Evolutionary conservation across 805 yeast genomes (phyloP).

Genomic region (Wickerhamiella allomyrinae): DNA sequence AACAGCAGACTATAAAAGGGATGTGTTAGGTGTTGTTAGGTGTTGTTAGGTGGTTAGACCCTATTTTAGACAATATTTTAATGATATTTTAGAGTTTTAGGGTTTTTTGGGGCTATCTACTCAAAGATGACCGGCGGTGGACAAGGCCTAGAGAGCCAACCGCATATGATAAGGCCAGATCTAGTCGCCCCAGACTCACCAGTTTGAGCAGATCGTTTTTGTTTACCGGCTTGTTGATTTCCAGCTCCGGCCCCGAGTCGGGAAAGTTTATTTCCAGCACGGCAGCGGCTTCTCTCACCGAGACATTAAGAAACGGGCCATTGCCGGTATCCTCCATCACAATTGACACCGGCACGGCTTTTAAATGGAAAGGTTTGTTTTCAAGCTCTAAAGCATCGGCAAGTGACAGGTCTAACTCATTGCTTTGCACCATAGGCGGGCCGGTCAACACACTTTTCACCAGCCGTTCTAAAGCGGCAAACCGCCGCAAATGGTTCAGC

Average conservation of each 20-base stretch:
- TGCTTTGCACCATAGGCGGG: constrained; percentile 6
- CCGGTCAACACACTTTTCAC: constrained; percentile 11
- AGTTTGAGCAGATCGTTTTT: constrained; percentile 10
- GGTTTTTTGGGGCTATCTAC: not conserved
- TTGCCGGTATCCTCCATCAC: constrained; percentile 1
- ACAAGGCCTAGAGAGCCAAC: constrained; percentile 10
- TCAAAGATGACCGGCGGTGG: constrained; percentile 7
- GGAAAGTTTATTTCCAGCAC: not conserved
- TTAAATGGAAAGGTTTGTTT: constrained; percentile 12
- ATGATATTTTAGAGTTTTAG: too few species aligned
- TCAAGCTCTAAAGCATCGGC: constrained; percentile 17
- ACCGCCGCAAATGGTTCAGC: constrained; percentile 15
- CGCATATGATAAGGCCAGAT: constrained; percentile 13
- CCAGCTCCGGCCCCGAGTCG: constrained; percentile 2
- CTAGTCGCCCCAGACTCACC: constrained; percentile 10
- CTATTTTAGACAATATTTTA: too few species aligned
- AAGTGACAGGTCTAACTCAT: constrained; percentile 15
- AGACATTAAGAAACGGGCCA: constrained; percentile 4
- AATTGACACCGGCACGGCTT: constrained; percentile 6
- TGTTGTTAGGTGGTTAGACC: too few species aligned
- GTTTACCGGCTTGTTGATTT: constrained; percentile 10
- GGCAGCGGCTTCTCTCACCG: constrained; percentile 6
- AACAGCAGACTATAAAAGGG: too few species aligned
- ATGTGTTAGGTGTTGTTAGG: too few species aligned
- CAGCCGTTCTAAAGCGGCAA: constrained; percentile 7